Percentiles rank a stretch among this genome's conserved stretches.
These are phyloP conservation scores for Actinidia arguta DNA, from an alignment of 179 eudicot species.

Conservation along the genomic window DNA sequence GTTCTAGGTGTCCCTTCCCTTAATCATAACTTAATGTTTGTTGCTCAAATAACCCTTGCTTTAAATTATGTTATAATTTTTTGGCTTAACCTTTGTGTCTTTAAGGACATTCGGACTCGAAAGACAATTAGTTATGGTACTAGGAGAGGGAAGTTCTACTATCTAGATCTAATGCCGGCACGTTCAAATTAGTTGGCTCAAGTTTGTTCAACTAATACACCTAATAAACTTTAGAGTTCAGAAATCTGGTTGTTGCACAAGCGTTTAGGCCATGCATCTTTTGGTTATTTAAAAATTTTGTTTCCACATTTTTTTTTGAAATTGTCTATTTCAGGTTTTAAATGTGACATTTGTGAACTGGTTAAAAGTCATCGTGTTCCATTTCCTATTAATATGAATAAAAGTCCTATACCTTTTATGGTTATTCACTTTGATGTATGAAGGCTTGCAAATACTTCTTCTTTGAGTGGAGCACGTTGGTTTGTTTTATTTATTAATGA, in stretches of 20 bases:
- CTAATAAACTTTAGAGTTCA: not conserved
- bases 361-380: not conserved
- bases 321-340: not conserved
- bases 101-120: not conserved
- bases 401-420: not conserved
- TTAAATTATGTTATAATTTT: conserved; percentile 8
- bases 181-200: not conserved
- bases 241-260: conserved; percentile 22
- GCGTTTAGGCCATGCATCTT: conserved; percentile 8
- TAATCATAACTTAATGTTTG: conserved; percentile 12
- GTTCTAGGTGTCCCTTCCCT: conserved; percentile 16
- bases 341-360: conserved; percentile 1
- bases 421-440: not conserved
- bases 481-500: not conserved
- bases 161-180: not conserved
- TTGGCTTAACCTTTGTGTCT: conserved; percentile 17
- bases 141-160: conserved; percentile 3
- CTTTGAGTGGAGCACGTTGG: not conserved
- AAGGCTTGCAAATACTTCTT: not conserved
- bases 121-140: conserved; percentile 22
- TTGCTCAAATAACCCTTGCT: conserved; percentile 15
- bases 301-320: conserved; percentile 5
- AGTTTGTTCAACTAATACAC: not conserved
- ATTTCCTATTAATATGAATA: not conserved
- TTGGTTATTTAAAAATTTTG: conserved; percentile 10